Evolutionary conservation across 805 yeast genomes (phyloP), one percentile per base, ranked within the genome.

Genomic region (Candida chauliodis): DNA sequence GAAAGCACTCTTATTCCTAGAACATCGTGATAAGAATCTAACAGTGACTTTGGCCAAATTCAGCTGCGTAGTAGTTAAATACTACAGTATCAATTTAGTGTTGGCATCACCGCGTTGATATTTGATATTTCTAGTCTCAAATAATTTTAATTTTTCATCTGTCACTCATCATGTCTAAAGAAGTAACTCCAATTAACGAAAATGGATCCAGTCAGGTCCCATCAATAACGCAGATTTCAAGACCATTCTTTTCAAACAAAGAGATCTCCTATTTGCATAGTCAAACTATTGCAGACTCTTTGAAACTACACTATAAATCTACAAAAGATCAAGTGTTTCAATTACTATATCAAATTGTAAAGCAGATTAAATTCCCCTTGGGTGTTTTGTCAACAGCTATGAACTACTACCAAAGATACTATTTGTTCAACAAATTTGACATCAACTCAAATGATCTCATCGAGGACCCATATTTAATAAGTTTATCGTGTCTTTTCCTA

Each of bases 391-490:
- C 81, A 43, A 73, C 85, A 8, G 72, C 93, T 3, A 78, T 84
- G 76, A 73, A 78, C 44, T 79, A 79, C 46, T 83, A 80, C 52
- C 95, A 88, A 48, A 63, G 88, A 34, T 83, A 72, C 50, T 80
- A 75, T 50, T 63, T 88, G 11, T 79, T 81, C 57, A 83, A 84
- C 52, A 61, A 62, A 43, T 81, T 81, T 50, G 78, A 74, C 30
- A 61, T 53, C 8, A 37, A 36, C 18, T 42, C 38, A 41, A 68
- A 71, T 9, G 66, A 52, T 19, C 53, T 49, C 20, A 61, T 58
- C 34, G 60, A 53, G 29, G 67, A 73, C 37, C 77, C 79, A 30
- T 70, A 69, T 46, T 80, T 81, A 30, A 74, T 85, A n/a, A 85
- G 86, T 0, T 59, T 81, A 7, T 73, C 91, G 8, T 74, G 88